Evolutionary conservation across 2,329 filamentous ascomycete species (phyloP), one percentile per base, ranked within the genome.

Genomic region (Beauveria varroae): DNA sequence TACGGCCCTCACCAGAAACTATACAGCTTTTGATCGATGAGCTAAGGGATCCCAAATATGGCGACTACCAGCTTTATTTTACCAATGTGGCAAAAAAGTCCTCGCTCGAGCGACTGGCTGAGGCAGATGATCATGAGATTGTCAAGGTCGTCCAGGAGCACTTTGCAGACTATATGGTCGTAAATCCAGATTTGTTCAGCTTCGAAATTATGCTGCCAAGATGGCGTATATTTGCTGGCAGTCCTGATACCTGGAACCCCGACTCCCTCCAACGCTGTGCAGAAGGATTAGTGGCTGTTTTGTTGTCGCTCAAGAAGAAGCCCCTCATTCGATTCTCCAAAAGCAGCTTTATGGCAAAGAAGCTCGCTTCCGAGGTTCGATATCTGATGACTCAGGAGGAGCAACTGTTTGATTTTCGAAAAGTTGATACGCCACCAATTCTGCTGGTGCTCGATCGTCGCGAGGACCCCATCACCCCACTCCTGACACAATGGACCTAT

Each of bases 71-170:
- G 71, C 84, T 99, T 61, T 97, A 96, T 75, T 96, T 99, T 74
- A 98, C 92, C 79, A 99, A 99, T 73, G 89, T 99, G 63, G 88
- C 95, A 70, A 96, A 96, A 75, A 99, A 99, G 76, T 98, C 95
- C 2, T 90, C 93, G 0, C 81, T 99, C 26, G 95, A 99, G 74
- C 86, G 95, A 49, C 80, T 99, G 49, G 95, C 95, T 40, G 96
- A 99, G 79, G 93, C 95, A 28, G 95, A 99, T 72, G 93, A 97
- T 68, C 92, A 99, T 71, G 96, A 99, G 75, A 91, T 99, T 41
- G 93, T 99, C 65, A 96, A 93, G 71, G 81, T 86, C 14, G 89
- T 99, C 1, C 93, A 98, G 71, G 95, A 99, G 75, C 91, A 96
- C 72, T 99, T 98, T 74, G 92, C 93, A 64, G 95, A 99, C 73